These are phyloP conservation scores for Globisporangium cystogenes DNA, from an alignment of 352 stramenopile genomes.

Conservation along the genomic window DNA sequence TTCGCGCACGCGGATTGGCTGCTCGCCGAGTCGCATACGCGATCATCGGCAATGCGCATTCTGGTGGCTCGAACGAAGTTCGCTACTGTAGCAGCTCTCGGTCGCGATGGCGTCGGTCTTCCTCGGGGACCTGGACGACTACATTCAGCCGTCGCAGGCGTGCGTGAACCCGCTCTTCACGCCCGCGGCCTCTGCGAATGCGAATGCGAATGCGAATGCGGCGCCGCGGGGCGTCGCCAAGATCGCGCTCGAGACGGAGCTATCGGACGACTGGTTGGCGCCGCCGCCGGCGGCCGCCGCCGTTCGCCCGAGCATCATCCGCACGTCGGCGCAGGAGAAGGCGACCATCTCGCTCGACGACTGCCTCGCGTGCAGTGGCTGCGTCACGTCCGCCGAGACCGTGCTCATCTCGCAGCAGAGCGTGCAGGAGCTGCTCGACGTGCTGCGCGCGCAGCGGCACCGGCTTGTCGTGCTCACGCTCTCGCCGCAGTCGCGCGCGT, in stretches of 20 bases:
- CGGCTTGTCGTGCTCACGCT: conserved; percentile 82
- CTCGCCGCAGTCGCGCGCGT: conserved; percentile 85
- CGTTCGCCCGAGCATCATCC: conserved; percentile 70
- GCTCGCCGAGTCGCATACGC: too few species aligned
- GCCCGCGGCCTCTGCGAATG: conserved; percentile 14
- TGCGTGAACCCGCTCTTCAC: conserved; percentile 93
- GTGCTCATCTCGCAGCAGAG: conserved; percentile 97
- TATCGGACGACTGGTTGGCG: conserved; percentile 54
- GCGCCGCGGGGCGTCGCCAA: conserved; percentile 37
- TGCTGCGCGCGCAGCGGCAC: conserved; percentile 36
- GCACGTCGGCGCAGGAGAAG: conserved; percentile 67
- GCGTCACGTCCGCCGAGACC: conserved; percentile 97
- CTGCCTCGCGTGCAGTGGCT: conserved; percentile 96
- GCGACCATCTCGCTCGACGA: conserved; percentile 94
- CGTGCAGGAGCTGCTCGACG: conserved; percentile 82
- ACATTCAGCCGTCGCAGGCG: conserved; percentile 91
- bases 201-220: neutral
- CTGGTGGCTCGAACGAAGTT: too few species aligned
- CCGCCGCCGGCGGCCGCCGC: conserved; percentile 27
- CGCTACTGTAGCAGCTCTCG: too few species aligned
- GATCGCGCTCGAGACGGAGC: conserved; percentile 75
- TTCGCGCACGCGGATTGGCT: too few species aligned
- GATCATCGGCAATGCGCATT: too few species aligned
- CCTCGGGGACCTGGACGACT: conserved; percentile 92
- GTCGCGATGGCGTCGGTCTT: conserved; percentile 86